Conservation (phyloP, 768 basidiomycete genomes). For the Hygrocybe punicea region DNA sequence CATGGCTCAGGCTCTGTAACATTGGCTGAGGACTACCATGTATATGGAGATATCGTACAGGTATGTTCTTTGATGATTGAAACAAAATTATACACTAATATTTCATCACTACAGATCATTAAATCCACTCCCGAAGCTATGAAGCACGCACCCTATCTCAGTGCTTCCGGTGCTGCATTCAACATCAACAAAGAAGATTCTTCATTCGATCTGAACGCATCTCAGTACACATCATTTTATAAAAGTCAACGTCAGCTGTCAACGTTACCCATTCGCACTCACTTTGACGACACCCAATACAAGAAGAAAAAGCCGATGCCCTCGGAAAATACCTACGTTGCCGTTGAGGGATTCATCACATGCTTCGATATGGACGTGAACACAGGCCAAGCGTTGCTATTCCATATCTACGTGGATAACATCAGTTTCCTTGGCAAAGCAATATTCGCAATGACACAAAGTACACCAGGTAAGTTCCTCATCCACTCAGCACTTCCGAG, state of each 20-base stretch:
- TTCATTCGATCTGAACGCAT: neutral
- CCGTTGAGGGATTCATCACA: neutral
- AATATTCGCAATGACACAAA: neutral
- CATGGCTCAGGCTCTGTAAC: neutral
- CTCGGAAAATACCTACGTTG: neutral
- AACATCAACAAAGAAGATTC: too few species aligned
- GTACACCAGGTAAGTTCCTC: neutral
- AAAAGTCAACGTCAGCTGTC: neutral
- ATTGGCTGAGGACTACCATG: neutral
- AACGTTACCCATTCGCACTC: too few species aligned
- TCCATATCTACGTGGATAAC: too few species aligned
- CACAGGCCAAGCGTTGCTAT: too few species aligned
- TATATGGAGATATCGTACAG: neutral
- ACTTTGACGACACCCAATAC: too few species aligned
- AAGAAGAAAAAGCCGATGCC: neutral
- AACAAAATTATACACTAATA: neutral
- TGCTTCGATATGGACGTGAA: too few species aligned
- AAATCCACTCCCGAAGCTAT: neutral
- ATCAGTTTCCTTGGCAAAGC: neutral
- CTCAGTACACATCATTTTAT: neutral
- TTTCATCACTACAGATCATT: neutral
- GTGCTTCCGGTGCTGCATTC: too few species aligned
- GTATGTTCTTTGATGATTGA: neutral
- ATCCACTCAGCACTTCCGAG: neutral
- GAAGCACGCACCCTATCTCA: neutral